phyloP scores from a whole-genome alignment of 306 rosid species.

The Cucumis sativus region DNA sequence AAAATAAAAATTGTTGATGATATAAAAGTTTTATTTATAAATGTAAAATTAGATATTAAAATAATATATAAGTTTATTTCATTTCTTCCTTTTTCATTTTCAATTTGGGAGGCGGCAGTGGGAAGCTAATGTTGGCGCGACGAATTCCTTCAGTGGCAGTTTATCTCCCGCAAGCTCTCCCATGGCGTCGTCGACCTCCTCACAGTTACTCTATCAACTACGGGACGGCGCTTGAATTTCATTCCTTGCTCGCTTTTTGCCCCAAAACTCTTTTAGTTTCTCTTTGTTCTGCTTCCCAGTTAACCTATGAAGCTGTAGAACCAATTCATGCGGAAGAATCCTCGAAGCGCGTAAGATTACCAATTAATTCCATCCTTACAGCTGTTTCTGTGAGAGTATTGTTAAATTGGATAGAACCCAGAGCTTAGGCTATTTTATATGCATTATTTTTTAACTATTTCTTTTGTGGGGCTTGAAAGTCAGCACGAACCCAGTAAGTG shows the following conservation, averaged over 20 bases:
- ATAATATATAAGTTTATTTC: too few species aligned
- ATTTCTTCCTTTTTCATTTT: background rate
- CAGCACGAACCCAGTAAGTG: background rate
- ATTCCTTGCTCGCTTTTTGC: slow-evolving; percentile 12
- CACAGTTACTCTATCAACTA: background rate
- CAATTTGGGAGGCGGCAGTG: background rate
- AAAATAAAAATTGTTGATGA: too few species aligned
- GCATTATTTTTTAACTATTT: background rate
- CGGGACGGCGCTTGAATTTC: slow-evolving; percentile 10
- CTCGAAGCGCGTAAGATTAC: slow-evolving; percentile 29
- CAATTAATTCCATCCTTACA: background rate
- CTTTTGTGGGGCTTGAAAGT: background rate
- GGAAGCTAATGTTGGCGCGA: slow-evolving; percentile 33
- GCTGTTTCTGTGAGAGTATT: background rate
- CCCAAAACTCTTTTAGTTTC: slow-evolving; percentile 10
- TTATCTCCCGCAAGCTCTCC: slow-evolving; percentile 19
- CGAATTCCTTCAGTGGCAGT: slow-evolving; percentile 41
- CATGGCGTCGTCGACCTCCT: slow-evolving; percentile 15
- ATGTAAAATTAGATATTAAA: too few species aligned
- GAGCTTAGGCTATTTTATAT: background rate
- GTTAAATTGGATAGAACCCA: background rate
- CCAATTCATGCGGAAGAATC: slow-evolving; percentile 28
- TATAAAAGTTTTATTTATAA: too few species aligned
- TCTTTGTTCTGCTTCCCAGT: slow-evolving; percentile 23
- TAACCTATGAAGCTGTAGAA: slow-evolving; percentile 10